A percentile compares a stretch with the other conserved stretches of the same genome.
phyloP scores from a whole-genome alignment of 2,329 filamentous ascomycete species.

The Curvularia sp. region DNA sequence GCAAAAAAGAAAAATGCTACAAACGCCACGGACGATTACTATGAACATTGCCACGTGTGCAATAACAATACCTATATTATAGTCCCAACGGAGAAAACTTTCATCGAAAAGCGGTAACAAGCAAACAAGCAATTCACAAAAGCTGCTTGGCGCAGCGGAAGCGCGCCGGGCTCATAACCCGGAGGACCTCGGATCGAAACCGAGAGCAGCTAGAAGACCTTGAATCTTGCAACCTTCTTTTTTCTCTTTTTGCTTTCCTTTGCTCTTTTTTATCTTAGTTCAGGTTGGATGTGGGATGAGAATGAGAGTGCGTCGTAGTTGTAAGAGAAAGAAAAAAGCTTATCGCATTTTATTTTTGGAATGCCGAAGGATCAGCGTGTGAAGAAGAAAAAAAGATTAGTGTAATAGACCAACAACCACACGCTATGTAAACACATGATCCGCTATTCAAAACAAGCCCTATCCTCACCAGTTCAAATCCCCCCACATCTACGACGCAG shows the following conservation, averaged over 20 bases:
- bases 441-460: neutral
- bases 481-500: constrained; percentile 31
- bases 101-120: neutral
- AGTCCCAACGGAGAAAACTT: neutral
- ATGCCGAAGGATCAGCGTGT: too few relatives aligned
- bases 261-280: neutral
- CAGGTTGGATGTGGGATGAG: too few relatives aligned
- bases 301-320: too few relatives aligned
- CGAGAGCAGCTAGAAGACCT: constrained; percentile 7
- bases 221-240: neutral
- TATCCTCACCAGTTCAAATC: neutral
- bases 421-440: neutral
- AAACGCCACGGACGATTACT: too few relatives aligned
- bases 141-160: constrained; percentile 47
- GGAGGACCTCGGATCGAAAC: constrained; percentile 41
- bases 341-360: too few relatives aligned
- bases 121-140: constrained; percentile 4
- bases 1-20: too few relatives aligned
- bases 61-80: too few relatives aligned
- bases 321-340: too few relatives aligned
- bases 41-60: too few relatives aligned
- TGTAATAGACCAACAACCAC: neutral
- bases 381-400: neutral
- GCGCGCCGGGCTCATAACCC: constrained; percentile 50
- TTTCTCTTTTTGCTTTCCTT: neutral